These are phyloP conservation scores for Hypericum androsaemum DNA, from an alignment of 345 rosid species.

Conservation along the genomic window DNA sequence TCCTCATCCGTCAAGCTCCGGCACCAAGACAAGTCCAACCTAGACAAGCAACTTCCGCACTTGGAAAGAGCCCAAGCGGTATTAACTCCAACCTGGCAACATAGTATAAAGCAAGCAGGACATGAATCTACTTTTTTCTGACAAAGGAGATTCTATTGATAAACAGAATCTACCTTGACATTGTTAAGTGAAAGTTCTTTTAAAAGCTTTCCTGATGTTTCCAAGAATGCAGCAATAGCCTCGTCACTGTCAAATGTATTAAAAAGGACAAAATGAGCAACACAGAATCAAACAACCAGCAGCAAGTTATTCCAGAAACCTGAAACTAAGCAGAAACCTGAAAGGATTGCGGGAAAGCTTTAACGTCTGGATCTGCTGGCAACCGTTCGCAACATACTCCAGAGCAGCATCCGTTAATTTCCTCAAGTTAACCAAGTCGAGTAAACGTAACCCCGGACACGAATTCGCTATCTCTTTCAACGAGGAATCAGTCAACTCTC, in stretches of 20 bases:
- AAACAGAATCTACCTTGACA: background rate
- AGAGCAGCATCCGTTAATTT: slow-evolving; percentile 31
- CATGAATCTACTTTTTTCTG: background rate
- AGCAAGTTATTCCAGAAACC: background rate
- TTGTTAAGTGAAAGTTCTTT: slow-evolving; percentile 12
- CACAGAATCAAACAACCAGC: background rate
- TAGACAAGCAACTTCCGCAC: slow-evolving; percentile 8
- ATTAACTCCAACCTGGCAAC: slow-evolving; percentile 10
- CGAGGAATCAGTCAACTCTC: slow-evolving; percentile 33
- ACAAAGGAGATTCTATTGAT: too few species aligned
- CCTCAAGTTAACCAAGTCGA: slow-evolving; percentile 34
- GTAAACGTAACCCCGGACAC: slow-evolving; percentile 24
- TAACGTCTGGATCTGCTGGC: slow-evolving; percentile 22
- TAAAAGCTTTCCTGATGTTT: slow-evolving; percentile 10
- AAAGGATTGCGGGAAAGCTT: slow-evolving; percentile 27
- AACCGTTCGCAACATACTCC: slow-evolving; percentile 34
- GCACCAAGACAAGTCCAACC: slow-evolving; percentile 18
- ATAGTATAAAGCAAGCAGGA: background rate
- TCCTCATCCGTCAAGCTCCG: slow-evolving; percentile 14
- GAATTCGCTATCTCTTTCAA: slow-evolving; percentile 22
- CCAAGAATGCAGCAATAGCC: slow-evolving; percentile 21
- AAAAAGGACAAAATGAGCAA: background rate
- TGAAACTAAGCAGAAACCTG: slow-evolving; percentile 14
- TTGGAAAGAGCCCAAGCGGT: slow-evolving; percentile 14
- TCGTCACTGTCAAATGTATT: slow-evolving; percentile 10